Conservation (phyloP, 371 early-diverging fungal species). For the Funneliformis caledonium region DNA sequence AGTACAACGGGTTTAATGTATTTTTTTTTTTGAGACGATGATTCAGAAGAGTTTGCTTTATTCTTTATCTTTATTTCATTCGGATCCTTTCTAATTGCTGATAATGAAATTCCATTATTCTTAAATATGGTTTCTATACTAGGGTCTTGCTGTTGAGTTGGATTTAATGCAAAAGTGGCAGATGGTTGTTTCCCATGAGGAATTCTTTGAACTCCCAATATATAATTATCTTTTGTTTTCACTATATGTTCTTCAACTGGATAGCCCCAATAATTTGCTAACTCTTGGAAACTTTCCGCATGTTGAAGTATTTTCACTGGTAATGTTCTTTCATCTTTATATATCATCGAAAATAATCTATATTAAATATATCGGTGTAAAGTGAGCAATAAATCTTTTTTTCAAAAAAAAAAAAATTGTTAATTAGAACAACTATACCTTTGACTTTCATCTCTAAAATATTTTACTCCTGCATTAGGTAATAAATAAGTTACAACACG, state of each 20-base stretch:
- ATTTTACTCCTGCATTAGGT: slow-evolving; percentile 57
- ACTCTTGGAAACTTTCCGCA: not conserved
- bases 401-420: not conserved
- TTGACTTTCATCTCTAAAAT: slow-evolving; percentile 50
- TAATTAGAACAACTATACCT: slow-evolving; percentile 42
- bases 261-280: slow-evolving; percentile 53
- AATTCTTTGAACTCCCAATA: slow-evolving; percentile 87
- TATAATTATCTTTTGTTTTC: slow-evolving; percentile 84
- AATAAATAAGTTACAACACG: slow-evolving; percentile 68
- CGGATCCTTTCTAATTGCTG: slow-evolving; percentile 20
- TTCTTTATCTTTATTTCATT: not conserved
- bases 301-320: slow-evolving; percentile 21
- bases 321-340: slow-evolving; percentile 10
- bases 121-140: slow-evolving; percentile 19
- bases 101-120: slow-evolving; percentile 14
- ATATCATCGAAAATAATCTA: slow-evolving; percentile 7
- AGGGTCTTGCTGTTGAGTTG: not conserved
- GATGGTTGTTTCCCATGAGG: slow-evolving; percentile 39
- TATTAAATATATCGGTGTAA: not conserved
- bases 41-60: not conserved
- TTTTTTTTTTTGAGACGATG: not conserved
- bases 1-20: slow-evolving; percentile 79
- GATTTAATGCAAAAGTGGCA: not conserved
- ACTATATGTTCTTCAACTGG: slow-evolving; percentile 85
- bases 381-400: not conserved